These are phyloP conservation scores for Geum urbanum DNA, from an alignment of 306 rosid species.

Conservation along the genomic window DNA sequence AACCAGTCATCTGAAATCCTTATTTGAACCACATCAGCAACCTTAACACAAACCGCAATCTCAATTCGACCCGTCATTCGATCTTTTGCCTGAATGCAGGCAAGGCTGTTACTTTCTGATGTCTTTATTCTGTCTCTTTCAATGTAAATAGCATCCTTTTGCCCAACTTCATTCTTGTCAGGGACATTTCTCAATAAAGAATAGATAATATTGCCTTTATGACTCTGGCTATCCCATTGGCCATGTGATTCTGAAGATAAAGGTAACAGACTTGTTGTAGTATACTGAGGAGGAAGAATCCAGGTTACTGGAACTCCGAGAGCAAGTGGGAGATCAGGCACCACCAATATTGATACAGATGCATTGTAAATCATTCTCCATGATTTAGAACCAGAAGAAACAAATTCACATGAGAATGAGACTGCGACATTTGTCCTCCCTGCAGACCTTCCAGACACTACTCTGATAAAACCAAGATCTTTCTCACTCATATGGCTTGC, in stretches of 20 bases:
- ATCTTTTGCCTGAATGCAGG: constrained; percentile 93
- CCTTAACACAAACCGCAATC: constrained; percentile 88
- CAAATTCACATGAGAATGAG: constrained; percentile 69
- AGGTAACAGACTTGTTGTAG: constrained; percentile 62
- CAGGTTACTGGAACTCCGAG: constrained; percentile 87
- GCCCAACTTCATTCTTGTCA: constrained; percentile 52
- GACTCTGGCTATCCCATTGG: constrained; percentile 47
- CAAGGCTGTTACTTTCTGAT: constrained; percentile 58
- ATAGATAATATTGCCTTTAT: constrained; percentile 59
- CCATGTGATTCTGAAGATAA: constrained; percentile 52
- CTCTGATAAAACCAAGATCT: constrained; percentile 61
- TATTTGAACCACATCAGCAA: constrained; percentile 83
- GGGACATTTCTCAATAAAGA: constrained; percentile 48
- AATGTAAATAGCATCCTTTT: constrained; percentile 62
- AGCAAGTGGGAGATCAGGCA: constrained; percentile 83
- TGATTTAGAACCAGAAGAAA: constrained; percentile 40
- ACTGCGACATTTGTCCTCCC: constrained; percentile 70
- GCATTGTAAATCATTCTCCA: constrained; percentile 55
- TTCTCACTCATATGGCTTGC: constrained; percentile 45
- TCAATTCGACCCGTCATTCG: constrained; percentile 65
- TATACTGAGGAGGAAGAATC: constrained; percentile 92
- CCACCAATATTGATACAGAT: constrained; percentile 63
- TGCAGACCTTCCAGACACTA: constrained; percentile 83
- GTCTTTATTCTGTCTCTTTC: constrained; percentile 75
- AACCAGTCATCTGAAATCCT: constrained; percentile 57